These are phyloP conservation scores for Psidium guajava DNA, from an alignment of 345 rosid genomes.

Conservation along the genomic window DNA sequence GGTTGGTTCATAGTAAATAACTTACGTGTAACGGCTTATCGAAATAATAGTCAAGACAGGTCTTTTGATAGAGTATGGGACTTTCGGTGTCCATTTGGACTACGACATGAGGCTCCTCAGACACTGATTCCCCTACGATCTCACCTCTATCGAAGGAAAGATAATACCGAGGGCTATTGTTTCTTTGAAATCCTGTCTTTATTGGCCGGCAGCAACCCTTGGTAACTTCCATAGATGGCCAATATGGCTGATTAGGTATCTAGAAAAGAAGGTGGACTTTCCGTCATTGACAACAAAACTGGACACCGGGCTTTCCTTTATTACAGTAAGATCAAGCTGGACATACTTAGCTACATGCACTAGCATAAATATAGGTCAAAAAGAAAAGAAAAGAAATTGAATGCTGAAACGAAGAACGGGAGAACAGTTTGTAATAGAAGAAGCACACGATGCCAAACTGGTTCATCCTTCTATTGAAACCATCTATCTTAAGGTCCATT, in stretches of 20 bases:
- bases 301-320: background rate
- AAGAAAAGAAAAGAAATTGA: background rate
- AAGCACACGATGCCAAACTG: background rate
- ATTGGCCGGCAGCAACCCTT: conserved; percentile 62
- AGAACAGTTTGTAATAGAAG: background rate
- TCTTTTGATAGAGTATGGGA: conserved; percentile 67
- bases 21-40: conserved; percentile 65
- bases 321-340: background rate
- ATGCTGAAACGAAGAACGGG: background rate
- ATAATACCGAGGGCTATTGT: conserved; percentile 49
- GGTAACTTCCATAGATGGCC: conserved; percentile 57
- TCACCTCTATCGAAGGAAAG: conserved; percentile 37
- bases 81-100: conserved; percentile 96
- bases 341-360: background rate
- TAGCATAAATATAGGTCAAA: background rate
- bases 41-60: conserved; percentile 70
- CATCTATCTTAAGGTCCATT: background rate
- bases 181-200: conserved; percentile 46
- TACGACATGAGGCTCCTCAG: conserved; percentile 42
- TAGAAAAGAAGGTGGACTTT: conserved; percentile 1
- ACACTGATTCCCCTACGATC: conserved; percentile 16
- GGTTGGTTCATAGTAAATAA: background rate
- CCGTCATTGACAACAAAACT: background rate
- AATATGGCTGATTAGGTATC: conserved; percentile 55
- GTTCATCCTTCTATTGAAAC: background rate